Evolutionary conservation across 805 yeast species (phyloP), one percentile per base, ranked within the genome.

Genomic region (Spathaspora boniae): DNA sequence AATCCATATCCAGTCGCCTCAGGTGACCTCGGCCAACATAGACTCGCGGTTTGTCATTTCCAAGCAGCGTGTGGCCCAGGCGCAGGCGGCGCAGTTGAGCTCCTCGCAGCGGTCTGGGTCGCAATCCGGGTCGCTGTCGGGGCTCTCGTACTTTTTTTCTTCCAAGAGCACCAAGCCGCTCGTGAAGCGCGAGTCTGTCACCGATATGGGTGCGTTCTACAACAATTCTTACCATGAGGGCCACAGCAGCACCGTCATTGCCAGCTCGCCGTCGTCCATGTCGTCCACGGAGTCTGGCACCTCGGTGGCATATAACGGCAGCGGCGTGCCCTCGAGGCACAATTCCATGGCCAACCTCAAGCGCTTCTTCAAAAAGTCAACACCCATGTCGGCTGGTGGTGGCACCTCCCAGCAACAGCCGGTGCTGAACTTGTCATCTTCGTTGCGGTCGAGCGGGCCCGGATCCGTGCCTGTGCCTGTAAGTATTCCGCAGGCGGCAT

Each of bases 41-140:
- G 96, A 87, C 53, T 84, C 94, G 11, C 70, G 96, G 28, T 87
- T 88, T 53, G 78, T 88, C 33, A 82, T 88, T 26, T 84, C 94
- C 8, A 78, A 86, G 49, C 93, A 82, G 42, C 75, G 84, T 36
- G 77, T 80, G 16, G 80, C 71, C 29, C 78, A 65, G 44, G 74
- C 68, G 14, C 77, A 71, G 46, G 72, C 68, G 42, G 72, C 66
- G 21, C 53, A 46, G 29, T 46, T 56, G 26, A 46, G 64, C 19
- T 47, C 65, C 6, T 50, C 60, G 12, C 67, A 60, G 29, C 58
- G 68, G 31, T 55, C 56, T 33, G 64, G 62, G 7, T 69, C 76
- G 5, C 73, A 69, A 40, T 64, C 76, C 7, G 69, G 76, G 2
- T n/a, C n/a, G n/a, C n/a, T n/a, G n/a, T 27, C 33, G 15, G 68